Percentiles rank a stretch among this genome's conserved stretches.
phyloP scores from a whole-genome alignment of 1,284 basidiomycete species.

The Thelephora terrestris region DNA sequence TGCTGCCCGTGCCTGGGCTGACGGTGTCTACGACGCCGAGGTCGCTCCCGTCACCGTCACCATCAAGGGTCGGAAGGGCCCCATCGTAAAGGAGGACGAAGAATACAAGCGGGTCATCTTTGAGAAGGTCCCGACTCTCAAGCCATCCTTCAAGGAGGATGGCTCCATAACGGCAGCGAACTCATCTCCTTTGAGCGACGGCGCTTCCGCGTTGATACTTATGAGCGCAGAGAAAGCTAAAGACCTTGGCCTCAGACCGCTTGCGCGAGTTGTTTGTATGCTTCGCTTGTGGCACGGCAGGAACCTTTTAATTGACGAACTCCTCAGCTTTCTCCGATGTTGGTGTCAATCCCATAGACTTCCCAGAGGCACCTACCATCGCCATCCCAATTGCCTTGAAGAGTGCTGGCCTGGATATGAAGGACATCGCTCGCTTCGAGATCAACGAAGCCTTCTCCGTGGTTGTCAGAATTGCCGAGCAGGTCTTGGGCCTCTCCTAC shows the following conservation, averaged over 20 bases:
- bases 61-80: constrained; percentile 91
- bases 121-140: constrained; percentile 83
- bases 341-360: constrained; percentile 94
- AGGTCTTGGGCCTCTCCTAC: constrained; percentile 75
- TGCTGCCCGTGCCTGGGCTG: constrained; percentile 84
- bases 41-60: constrained; percentile 74
- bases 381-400: constrained; percentile 87
- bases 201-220: constrained; percentile 92
- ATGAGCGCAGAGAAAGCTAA: constrained; percentile 88
- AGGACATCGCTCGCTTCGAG: constrained; percentile 91
- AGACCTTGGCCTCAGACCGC: constrained; percentile 80
- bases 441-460: constrained; percentile 99
- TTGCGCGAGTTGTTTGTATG: constrained; percentile 87
- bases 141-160: constrained; percentile 85
- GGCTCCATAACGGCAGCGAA: constrained; percentile 95
- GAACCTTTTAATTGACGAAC: constrained; percentile 12
- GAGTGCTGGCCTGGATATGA: constrained; percentile 73
- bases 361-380: constrained; percentile 90
- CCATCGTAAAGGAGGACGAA: constrained; percentile 87
- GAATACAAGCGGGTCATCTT: constrained; percentile 95
- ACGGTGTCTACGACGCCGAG: constrained; percentile 80
- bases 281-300: constrained; percentile 8
- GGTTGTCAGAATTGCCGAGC: constrained; percentile 87
- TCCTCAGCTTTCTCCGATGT: constrained; percentile 87
- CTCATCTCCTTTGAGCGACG: constrained; percentile 93